phyloP scores from a whole-genome alignment of 371 early-diverging fungal species.

The Mucor racemosus region DNA sequence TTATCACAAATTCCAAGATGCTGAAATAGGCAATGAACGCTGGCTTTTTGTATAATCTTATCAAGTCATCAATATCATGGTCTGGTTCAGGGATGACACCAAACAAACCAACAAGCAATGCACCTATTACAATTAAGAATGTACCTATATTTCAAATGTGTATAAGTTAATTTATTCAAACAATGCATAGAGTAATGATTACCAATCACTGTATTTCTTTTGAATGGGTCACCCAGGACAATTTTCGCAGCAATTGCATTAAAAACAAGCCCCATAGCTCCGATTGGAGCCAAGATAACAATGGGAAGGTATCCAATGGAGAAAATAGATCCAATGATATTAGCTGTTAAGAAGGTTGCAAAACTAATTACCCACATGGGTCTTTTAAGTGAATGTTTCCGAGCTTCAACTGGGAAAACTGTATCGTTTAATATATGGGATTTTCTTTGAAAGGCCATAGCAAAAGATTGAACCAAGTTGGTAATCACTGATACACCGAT shows the following conservation, averaged over 20 bases:
- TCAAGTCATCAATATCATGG: constrained; percentile 73
- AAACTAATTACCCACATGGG: constrained; percentile 55
- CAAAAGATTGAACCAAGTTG: constrained; percentile 60
- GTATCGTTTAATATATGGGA: constrained; percentile 66
- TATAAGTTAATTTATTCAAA: neutral
- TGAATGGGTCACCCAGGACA: constrained; percentile 71
- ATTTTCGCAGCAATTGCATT: constrained; percentile 78
- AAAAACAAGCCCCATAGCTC: constrained; percentile 78
- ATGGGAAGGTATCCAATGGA: constrained; percentile 83
- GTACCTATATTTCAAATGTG: constrained; percentile 53
- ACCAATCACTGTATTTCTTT: constrained; percentile 62
- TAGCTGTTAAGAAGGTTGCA: constrained; percentile 67
- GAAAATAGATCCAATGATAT: constrained; percentile 73
- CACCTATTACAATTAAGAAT: constrained; percentile 70
- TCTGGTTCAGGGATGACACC: constrained; percentile 78
- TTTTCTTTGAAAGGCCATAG: constrained; percentile 76
- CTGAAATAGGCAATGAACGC: constrained; percentile 76
- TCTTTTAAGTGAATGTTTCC: constrained; percentile 51
- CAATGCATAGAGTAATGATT: constrained; percentile 12
- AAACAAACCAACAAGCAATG: constrained; percentile 74
- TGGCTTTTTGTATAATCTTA: constrained; percentile 71
- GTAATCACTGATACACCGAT: constrained; percentile 45
- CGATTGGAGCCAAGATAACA: constrained; percentile 83
- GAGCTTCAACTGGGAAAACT: constrained; percentile 55
- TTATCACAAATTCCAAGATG: constrained; percentile 58